Base-by-base conservation (phyloP, 306 rosid genomes). In the Astragalus glycyphyllos region DNA sequence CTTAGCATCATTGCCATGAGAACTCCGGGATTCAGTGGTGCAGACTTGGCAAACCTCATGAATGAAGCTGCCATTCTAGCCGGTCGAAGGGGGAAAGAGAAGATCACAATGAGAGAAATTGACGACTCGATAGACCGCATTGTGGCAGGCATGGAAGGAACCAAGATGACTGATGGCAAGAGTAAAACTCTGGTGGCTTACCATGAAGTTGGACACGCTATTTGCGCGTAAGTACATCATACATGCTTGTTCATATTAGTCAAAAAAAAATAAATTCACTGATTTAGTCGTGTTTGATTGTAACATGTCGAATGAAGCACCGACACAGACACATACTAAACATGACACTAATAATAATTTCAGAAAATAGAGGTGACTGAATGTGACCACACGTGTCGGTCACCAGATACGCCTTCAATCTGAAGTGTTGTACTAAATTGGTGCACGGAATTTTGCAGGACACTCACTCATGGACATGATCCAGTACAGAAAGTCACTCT, bases 61-160 rank as follows among this genome's bases (percentile, higher is more conserved):
- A 88, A 90, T 41, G 97, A 90, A 81, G 91, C 94, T 1, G 94
- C 94, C 46, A 90, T 90, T 81, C 87, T 90, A 62, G 90, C 94
- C n/a, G 88, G 92, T 10, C 84, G 97, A 35, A 79, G 94, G 53
- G 88, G 87, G 17, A 88, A 81, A 71, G 78, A 67, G 48, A 75
- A 64, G 74, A 86, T 88, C 79, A 84, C 87, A 38, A 69, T 75
- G 79, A 70, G 79, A 61, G 97, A 90, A 74, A 69, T 88, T 12
- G 88, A 88, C 46, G 87, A 84, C 77, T 86, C 94, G 35, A 88
- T 90, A 20, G 94, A 90, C 59, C 84, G 92, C 23, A 90, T 90
- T 7, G 87, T 90, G 14, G 97, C 94, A 0, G 97, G 97, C 70
- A 90, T 86, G 94, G 94, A 90, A 71, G 90, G 97, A 71, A 90